Conservation (phyloP, 2,329 filamentous ascomycete species). For the Xylariaceae sp. region DNA sequence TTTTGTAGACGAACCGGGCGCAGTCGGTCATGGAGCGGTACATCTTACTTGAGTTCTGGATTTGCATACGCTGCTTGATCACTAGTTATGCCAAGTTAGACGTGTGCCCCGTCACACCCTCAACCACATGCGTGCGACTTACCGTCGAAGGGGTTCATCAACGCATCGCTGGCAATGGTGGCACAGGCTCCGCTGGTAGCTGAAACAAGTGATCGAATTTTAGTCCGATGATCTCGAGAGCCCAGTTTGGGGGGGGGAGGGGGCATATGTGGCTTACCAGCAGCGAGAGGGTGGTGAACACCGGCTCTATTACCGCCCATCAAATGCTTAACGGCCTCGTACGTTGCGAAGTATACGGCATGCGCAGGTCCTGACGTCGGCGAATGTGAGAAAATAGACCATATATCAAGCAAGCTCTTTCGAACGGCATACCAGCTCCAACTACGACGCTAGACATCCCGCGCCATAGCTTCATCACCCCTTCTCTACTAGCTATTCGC, state of each 20-base stretch:
- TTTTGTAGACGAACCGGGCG: constrained; percentile 82
- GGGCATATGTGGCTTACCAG: constrained; percentile 61
- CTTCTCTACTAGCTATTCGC: constrained; percentile 88
- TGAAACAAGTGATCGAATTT: constrained; percentile 41
- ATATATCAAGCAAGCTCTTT: constrained; percentile 4
- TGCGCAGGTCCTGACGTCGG: constrained; percentile 77
- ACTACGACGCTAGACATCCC: constrained; percentile 96
- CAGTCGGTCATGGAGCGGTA: constrained; percentile 88
- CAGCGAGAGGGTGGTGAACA: constrained; percentile 89
- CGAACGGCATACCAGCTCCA: constrained; percentile 73
- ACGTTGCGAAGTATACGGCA: constrained; percentile 97
- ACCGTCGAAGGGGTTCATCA: constrained; percentile 99
- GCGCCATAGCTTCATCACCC: constrained; percentile 89
- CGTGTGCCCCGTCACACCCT: neutral
- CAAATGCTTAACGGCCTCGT: constrained; percentile 93
- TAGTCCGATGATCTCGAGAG: constrained; percentile 1
- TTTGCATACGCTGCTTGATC: constrained; percentile 99
- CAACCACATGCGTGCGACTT: constrained; percentile 26
- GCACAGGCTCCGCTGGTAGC: constrained; percentile 91
- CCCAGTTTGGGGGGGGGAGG: neutral
- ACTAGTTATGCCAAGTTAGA: constrained; percentile 57
- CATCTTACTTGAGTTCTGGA: constrained; percentile 85
- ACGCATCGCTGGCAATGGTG: constrained; percentile 94
- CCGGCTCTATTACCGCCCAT: constrained; percentile 90
- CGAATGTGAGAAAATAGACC: constrained; percentile 24